phyloP scores from a whole-genome alignment of 2,329 filamentous ascomycete genomes.

The Scedosporium minutisporum region DNA sequence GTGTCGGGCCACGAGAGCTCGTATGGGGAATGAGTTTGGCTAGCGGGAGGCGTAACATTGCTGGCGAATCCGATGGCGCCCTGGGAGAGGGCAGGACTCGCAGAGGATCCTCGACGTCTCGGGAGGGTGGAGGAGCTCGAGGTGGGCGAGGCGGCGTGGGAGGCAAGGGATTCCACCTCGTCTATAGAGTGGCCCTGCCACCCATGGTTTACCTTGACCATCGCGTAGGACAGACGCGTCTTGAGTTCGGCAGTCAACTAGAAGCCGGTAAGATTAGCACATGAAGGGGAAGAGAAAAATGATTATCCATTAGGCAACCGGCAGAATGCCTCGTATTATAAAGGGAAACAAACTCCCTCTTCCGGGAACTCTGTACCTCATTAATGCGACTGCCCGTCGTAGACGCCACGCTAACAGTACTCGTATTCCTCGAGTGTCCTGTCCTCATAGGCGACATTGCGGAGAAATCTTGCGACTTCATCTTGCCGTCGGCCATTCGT shows the following conservation, averaged over 20 bases:
- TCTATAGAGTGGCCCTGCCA: constrained; percentile 73
- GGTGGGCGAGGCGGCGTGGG: constrained; percentile 52
- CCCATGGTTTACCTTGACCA: constrained; percentile 84
- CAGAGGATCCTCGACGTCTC: constrained; percentile 38
- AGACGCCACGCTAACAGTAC: constrained; percentile 47
- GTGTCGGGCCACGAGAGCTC: not conserved
- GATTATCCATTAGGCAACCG: not conserved
- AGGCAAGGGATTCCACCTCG: constrained; percentile 66
- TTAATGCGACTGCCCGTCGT: constrained; percentile 58
- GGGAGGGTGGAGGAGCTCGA: constrained; percentile 49
- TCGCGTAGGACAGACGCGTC: constrained; percentile 81
- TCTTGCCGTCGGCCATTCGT: constrained; percentile 59
- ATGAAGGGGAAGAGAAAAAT: not conserved
- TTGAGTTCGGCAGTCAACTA: constrained; percentile 71
- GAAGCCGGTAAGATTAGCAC: constrained; percentile 5
- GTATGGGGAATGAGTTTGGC: not conserved
- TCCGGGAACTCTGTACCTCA: constrained; percentile 28
- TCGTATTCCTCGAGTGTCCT: constrained; percentile 56
- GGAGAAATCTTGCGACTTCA: constrained; percentile 37
- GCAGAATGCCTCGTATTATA: not conserved
- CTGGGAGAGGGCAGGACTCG: constrained; percentile 32
- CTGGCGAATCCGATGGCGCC: not conserved
- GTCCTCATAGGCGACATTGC: constrained; percentile 29
- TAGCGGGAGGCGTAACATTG: constrained; percentile 3
- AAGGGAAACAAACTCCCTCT: not conserved